A percentile compares a stretch with the other conserved stretches of the same genome.
Evolutionary conservation across 345 rosid genomes (phyloP).

Genomic region (Gossypium sturtianum): DNA sequence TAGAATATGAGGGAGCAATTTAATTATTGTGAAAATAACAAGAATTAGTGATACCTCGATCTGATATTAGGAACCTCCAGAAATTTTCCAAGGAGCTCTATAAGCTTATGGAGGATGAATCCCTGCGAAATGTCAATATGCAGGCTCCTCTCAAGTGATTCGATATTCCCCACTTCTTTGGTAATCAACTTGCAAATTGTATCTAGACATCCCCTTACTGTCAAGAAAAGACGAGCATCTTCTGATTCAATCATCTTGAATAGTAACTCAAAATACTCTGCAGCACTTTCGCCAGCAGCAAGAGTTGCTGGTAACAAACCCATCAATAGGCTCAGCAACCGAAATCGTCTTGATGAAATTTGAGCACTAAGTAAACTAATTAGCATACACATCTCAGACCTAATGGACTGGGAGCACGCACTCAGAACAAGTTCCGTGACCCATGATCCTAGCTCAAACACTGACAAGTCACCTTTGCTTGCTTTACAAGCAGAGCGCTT

Average conservation of each 20-base stretch:
- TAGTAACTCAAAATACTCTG: slow-evolving; percentile 90
- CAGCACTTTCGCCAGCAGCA: slow-evolving; percentile 91
- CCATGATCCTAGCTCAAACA: slow-evolving; percentile 96
- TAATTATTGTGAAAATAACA: neutral
- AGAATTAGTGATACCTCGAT: slow-evolving; percentile 52
- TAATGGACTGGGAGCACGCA: slow-evolving; percentile 95
- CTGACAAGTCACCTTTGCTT: slow-evolving; percentile 56
- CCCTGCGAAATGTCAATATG: slow-evolving; percentile 97
- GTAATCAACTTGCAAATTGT: slow-evolving; percentile 77
- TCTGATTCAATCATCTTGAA: slow-evolving; percentile 84
- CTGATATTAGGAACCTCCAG: slow-evolving; percentile 86
- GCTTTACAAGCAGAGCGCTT: slow-evolving; percentile 57
- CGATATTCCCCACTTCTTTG: slow-evolving; percentile 83
- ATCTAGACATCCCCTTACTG: slow-evolving; percentile 79
- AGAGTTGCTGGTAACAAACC: slow-evolving; percentile 81
- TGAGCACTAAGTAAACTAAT: slow-evolving; percentile 81
- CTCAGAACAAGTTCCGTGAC: slow-evolving; percentile 92
- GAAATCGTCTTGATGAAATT: slow-evolving; percentile 71
- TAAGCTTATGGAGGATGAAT: slow-evolving; percentile 92
- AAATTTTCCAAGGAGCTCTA: slow-evolving; percentile 91
- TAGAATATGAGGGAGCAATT: slow-evolving; percentile 14
- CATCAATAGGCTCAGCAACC: slow-evolving; percentile 77
- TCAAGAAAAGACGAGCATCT: slow-evolving; percentile 91
- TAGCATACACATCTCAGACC: slow-evolving; percentile 96
- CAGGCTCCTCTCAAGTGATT: slow-evolving; percentile 87